phyloP scores from a whole-genome alignment of 2,329 filamentous ascomycete genomes.

The Aphanoascus verrucosus region DNA sequence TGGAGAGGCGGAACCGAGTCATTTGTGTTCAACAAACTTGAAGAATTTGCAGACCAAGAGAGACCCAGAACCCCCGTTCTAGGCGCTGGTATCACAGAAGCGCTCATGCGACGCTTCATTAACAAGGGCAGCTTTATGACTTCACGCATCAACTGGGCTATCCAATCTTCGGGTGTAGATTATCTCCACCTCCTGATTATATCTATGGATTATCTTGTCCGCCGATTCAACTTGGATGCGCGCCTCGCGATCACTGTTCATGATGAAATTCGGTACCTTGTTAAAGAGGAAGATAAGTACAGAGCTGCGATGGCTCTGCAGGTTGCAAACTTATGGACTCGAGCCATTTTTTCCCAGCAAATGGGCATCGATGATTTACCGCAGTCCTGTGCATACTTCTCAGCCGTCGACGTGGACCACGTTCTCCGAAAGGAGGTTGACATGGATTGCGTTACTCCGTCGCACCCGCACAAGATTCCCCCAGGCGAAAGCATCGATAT shows the following conservation, averaged over 20 bases:
- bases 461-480: conserved; percentile 64
- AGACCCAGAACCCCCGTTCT: conserved; percentile 80
- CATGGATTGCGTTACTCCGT: conserved; percentile 93
- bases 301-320: conserved; percentile 85
- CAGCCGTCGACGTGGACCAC: conserved; percentile 85
- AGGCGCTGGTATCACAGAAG: conserved; percentile 91
- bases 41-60: conserved; percentile 95
- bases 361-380: conserved; percentile 92
- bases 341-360: conserved; percentile 94
- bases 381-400: conserved; percentile 90
- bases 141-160: conserved; percentile 96
- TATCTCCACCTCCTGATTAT: conserved; percentile 92
- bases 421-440: conserved; percentile 97
- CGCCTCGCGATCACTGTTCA: conserved; percentile 90
- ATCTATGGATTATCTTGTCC: conserved; percentile 83
- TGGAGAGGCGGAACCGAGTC: conserved; percentile 96
- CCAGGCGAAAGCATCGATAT: conserved; percentile 86
- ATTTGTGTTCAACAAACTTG: conserved; percentile 95
- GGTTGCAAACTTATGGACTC: conserved; percentile 88
- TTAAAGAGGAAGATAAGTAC: conserved; percentile 76
- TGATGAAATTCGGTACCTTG: conserved; percentile 92
- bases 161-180: conserved; percentile 93
- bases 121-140: conserved; percentile 88
- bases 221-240: conserved; percentile 73
- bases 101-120: conserved; percentile 77